Percentiles rank a stretch among this genome's conserved stretches.
Evolutionary conservation across 2,329 filamentous ascomycete species (phyloP).

Genomic region (Phaeosphaeria sp.): DNA sequence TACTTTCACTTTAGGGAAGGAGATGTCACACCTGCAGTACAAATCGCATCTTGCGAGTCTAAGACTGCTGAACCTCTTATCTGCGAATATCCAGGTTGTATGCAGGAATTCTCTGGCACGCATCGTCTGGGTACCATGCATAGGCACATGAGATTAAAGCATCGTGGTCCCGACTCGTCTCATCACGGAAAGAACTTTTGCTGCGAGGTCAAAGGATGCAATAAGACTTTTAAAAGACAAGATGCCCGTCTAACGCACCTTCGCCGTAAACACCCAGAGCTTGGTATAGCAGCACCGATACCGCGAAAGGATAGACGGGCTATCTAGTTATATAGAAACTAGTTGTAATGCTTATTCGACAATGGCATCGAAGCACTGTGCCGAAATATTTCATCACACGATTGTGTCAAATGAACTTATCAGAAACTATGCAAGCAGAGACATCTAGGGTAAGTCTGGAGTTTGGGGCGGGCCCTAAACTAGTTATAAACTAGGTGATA

Average conservation of each 20-base stretch:
- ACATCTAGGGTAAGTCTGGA: no score
- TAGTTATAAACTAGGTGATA: no score
- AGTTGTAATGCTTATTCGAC: no score
- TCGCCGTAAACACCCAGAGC: neutral
- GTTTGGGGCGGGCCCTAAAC: no score
- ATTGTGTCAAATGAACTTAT: no score
- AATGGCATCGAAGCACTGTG: no score
- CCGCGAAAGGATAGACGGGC: neutral
- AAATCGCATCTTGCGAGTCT: neutral
- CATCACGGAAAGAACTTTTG: neutral
- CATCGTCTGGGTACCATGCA: neutral
- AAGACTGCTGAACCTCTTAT: no score
- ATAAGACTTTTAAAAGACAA: neutral
- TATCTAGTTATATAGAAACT: no score
- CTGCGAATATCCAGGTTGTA: neutral
- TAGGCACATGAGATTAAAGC: neutral
- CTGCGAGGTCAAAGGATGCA: neutral
- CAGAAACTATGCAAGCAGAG: no score
- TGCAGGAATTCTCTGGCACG: neutral
- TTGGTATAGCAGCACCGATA: neutral
- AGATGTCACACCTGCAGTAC: no score
- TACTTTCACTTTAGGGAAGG: neutral
- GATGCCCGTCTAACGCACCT: neutral
- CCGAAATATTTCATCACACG: no score
- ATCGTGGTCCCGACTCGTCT: neutral